Evolutionary conservation across 2,329 filamentous ascomycete genomes (phyloP), one percentile per base, ranked within the genome.

Genomic region (Talaromyces marneffei): DNA sequence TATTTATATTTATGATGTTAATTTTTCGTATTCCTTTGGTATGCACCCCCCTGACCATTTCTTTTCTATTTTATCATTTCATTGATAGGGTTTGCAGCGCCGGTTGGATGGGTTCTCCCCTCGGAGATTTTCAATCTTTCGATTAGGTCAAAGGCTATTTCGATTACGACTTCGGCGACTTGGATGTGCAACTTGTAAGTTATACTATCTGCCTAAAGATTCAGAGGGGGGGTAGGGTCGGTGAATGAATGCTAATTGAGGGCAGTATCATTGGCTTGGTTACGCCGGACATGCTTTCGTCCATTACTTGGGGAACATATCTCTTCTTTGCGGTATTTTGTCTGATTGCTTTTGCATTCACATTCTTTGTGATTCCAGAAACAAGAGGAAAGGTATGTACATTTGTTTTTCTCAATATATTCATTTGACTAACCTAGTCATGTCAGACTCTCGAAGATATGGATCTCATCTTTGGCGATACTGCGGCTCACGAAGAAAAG

Each of bases 391-490:
- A 75, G 67, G 72, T 74, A 64, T 16, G 63, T 60, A 29, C 48
- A 52, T 23, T 48, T 20, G 18, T 3, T 9, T 40, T 29, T 27
- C 16, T 35, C 9, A n/a, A n/a, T n/a, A n/a, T n/a, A 27, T 56
- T 31, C 20, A 27, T 18, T 52, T 33, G n/a, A 33, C 48, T 52
- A 33, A 52, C n/a, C n/a, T 18, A 20, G 27, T 9, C 2, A 52
- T 33, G 46, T 56, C 39, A 74, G 66, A 84, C 78, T 4, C 76
- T 86, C 12, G 83, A 85, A 68, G 78, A 85, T 62, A 83, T 85
- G 77, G 82, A 85, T 48, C 74, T 75, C 39, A 75, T 77, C 35
- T 78, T 78, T 59, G 73, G 74, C 2, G 76, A 78, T 54, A 75
- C 69, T 1, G 68, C 67, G 16, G 73, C 72, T 1, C 69, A 76